These are phyloP conservation scores for Onygenales sp. DNA, from an alignment of 2,329 filamentous ascomycete species.

Conservation along the genomic window DNA sequence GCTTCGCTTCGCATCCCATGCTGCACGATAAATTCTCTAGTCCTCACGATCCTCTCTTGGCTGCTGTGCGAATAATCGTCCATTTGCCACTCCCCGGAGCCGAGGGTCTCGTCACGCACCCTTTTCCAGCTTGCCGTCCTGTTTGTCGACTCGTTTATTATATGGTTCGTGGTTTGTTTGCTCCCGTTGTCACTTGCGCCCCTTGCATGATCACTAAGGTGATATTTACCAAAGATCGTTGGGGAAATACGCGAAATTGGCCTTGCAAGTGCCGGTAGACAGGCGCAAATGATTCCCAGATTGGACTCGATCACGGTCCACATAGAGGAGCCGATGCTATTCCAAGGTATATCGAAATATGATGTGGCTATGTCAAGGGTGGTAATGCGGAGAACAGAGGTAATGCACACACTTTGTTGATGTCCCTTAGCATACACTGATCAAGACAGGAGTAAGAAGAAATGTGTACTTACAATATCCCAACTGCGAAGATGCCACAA, in stretches of 20 bases:
- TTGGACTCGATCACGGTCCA: slow-evolving; percentile 31
- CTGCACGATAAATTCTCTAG: background rate
- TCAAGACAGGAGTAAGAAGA: background rate
- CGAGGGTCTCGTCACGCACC: background rate
- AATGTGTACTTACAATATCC: slow-evolving; percentile 23
- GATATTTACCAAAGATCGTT: slow-evolving; percentile 1
- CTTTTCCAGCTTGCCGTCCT: background rate
- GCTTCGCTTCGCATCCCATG: background rate
- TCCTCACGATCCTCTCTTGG: background rate
- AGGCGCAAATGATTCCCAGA: slow-evolving; percentile 29
- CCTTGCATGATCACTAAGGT: background rate
- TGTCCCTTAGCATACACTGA: background rate
- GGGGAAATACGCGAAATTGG: slow-evolving; percentile 14
- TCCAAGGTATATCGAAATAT: slow-evolving; percentile 16
- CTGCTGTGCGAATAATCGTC: background rate
- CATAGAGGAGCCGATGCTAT: slow-evolving; percentile 22
- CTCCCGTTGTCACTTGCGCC: background rate
- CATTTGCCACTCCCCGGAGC: background rate
- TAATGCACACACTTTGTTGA: slow-evolving; percentile 9
- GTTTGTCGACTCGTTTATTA: background rate
- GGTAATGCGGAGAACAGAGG: slow-evolving; percentile 13
- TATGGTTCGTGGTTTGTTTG: background rate
- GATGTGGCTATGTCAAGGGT: slow-evolving; percentile 13
- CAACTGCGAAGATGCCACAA: slow-evolving; percentile 14
- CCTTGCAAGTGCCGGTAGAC: slow-evolving; percentile 24